Conservation (phyloP, 306 rosid genomes). For the Citrullus amarus region DNA sequence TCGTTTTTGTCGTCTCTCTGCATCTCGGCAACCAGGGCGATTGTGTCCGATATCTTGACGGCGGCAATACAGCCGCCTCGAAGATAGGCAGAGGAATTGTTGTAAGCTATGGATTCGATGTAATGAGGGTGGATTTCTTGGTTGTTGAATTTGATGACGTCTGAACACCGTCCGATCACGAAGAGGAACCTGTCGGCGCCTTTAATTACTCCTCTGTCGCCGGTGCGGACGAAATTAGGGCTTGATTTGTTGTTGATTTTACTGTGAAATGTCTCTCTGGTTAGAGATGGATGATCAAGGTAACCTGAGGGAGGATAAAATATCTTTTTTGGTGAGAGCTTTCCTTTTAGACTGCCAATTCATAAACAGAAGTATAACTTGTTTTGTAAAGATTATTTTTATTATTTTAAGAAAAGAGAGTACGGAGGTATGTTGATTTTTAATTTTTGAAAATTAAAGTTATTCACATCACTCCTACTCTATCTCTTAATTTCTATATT, state of each 20-base stretch:
- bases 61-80: conserved; percentile 65
- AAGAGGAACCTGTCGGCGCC: conserved; percentile 47
- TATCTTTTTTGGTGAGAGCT: not conserved
- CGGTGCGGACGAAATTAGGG: conserved; percentile 44
- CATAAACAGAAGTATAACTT: too few relatives aligned
- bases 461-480: too few relatives aligned
- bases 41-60: conserved; percentile 12
- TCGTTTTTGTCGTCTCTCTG: conserved; percentile 17
- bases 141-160: conserved; percentile 31
- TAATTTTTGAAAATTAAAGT: too few relatives aligned
- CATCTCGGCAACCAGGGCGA: conserved; percentile 57
- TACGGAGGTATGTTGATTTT: too few relatives aligned
- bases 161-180: conserved; percentile 52
- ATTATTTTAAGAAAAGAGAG: too few relatives aligned
- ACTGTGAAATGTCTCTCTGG: conserved; percentile 36
- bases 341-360: too few relatives aligned
- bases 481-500: too few relatives aligned
- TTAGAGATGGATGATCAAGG: conserved; percentile 49
- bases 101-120: conserved; percentile 38
- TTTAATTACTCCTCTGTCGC: conserved; percentile 55
- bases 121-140: conserved; percentile 49
- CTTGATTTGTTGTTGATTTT: conserved; percentile 26
- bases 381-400: too few relatives aligned
- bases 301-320: conserved; percentile 21
- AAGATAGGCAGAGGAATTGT: conserved; percentile 27